phyloP scores from a whole-genome alignment of 2,329 filamentous ascomycete species.

The Pezicula radicicola region DNA sequence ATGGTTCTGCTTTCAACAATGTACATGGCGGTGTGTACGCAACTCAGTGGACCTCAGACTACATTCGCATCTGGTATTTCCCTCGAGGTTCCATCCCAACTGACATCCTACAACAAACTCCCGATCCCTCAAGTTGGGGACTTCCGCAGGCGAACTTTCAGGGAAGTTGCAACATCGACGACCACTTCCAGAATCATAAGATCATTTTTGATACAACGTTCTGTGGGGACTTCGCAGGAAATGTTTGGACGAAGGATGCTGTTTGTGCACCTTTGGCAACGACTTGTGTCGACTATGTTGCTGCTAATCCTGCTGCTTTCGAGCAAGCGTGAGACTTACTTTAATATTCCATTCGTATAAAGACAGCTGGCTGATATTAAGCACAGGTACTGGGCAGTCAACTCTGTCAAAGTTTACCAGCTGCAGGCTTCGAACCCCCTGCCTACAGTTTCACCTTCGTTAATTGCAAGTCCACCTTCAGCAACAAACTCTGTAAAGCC shows the following conservation, averaged over 20 bases:
- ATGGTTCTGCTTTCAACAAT: slow-evolving; percentile 9
- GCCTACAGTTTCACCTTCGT: not conserved
- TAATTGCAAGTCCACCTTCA: too few species aligned
- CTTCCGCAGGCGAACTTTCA: slow-evolving; percentile 59
- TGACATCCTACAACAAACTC: slow-evolving; percentile 54
- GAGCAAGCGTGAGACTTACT: slow-evolving; percentile 52
- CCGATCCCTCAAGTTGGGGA: slow-evolving; percentile 66
- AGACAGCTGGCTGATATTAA: not conserved
- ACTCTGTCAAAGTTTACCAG: slow-evolving; percentile 1
- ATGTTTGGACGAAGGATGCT: slow-evolving; percentile 29
- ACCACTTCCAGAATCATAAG: slow-evolving; percentile 66
- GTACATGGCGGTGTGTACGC: slow-evolving; percentile 41
- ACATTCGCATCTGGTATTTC: slow-evolving; percentile 47
- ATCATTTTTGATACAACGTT: slow-evolving; percentile 80
- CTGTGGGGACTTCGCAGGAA: slow-evolving; percentile 82
- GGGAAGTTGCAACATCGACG: slow-evolving; percentile 64
- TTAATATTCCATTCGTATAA: not conserved
- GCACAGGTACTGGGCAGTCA: not conserved
- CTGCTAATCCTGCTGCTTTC: slow-evolving; percentile 66
- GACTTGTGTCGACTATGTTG: slow-evolving; percentile 71
- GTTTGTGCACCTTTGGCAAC: slow-evolving; percentile 51
- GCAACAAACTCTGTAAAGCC: not conserved
- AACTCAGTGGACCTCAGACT: slow-evolving; percentile 49
- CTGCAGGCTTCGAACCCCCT: not conserved
- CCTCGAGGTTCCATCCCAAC: slow-evolving; percentile 47